Base-by-base conservation (phyloP, 2,329 filamentous ascomycete genomes). In the Diaporthe sp. region DNA sequence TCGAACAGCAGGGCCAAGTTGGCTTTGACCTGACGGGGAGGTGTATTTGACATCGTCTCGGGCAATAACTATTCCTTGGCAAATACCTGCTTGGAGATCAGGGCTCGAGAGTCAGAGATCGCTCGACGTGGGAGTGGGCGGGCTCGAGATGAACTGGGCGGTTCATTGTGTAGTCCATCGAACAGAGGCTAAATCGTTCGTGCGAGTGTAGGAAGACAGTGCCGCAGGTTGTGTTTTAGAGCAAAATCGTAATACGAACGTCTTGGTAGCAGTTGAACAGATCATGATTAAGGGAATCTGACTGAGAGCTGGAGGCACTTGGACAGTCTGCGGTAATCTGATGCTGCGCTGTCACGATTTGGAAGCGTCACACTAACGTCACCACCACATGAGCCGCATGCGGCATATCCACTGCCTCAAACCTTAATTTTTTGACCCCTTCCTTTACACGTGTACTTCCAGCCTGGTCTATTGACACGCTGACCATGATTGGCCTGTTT, bases 301-400 rank as follows among this genome's bases (percentile, higher is more conserved):
- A 42, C 17, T 19, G 28, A 22, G 10, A 30, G 42, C 28, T 66
- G 2, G 28, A 66, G 19, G 58, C n/a, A 33, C 4, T 13, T 25
- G n/a, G 17, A 35, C 22, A 57, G 19, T n/a, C 28, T 33, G 38
- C 17, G 15, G 19, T 8, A 40, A 35, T 66, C 40, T 42, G 19
- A 47, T 6, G 19, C 42, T 6, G 19, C 30, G 42, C 42, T 1
- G 42, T 35, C 42, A 2, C 7, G 22, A 19, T 15, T n/a, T 67
- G 45, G 30, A 50, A 28, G 30, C 42, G 45, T 67, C 61, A 67
- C 45, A 25, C 28, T 38, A 67, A 52, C 45, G 45, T 67, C 61
- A 67, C 61, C 38, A 64, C 42, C 8, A 25, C 33, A 22, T 47
- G 38, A 64, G 60, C 60, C 60, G 42, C 40, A 66, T 42, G 57